A percentile compares a stretch with the other conserved stretches of the same genome.
Evolutionary conservation across 1,284 basidiomycete genomes (phyloP).

Genomic region (Malassezia nana): DNA sequence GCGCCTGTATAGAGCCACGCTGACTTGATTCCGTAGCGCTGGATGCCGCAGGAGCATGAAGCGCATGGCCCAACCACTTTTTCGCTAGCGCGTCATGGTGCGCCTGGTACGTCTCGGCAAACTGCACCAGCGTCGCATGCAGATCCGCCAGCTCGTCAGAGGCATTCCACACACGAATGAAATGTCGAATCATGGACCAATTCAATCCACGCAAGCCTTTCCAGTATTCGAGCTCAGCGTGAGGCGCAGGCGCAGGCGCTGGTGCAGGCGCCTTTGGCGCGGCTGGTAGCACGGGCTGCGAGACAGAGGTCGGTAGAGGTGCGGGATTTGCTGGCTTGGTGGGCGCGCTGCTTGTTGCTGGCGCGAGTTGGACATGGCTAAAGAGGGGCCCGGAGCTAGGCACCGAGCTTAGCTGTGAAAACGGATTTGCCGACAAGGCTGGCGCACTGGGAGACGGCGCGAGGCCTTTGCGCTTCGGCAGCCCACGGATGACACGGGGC

Average conservation of each 20-base stretch:
- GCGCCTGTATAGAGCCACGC: too few species aligned
- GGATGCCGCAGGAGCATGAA: neutral
- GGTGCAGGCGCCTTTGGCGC: neutral
- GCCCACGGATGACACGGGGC: conserved; percentile 12
- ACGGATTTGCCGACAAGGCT: conserved; percentile 2
- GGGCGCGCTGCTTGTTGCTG: neutral
- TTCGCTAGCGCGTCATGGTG: conserved; percentile 1
- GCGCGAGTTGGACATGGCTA: neutral
- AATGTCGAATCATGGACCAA: conserved; percentile 9
- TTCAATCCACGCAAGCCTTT: conserved; percentile 12
- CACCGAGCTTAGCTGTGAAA: neutral
- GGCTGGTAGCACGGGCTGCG: neutral
- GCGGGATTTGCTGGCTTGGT: neutral
- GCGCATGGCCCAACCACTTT: neutral
- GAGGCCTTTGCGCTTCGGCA: conserved; percentile 14
- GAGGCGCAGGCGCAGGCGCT: neutral
- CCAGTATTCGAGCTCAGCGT: conserved; percentile 1
- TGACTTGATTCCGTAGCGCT: too few species aligned
- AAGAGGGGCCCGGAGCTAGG: neutral
- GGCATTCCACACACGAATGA: conserved; percentile 5
- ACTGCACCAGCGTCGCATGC: neutral
- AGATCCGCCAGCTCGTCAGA: conserved; percentile 10
- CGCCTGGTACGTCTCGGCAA: neutral
- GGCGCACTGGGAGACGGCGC: neutral
- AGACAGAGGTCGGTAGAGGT: neutral